A percentile compares a stretch with the other conserved stretches of the same genome.
phyloP scores from a whole-genome alignment of 2,329 filamentous ascomycete genomes.

The Penicillium sp. region DNA sequence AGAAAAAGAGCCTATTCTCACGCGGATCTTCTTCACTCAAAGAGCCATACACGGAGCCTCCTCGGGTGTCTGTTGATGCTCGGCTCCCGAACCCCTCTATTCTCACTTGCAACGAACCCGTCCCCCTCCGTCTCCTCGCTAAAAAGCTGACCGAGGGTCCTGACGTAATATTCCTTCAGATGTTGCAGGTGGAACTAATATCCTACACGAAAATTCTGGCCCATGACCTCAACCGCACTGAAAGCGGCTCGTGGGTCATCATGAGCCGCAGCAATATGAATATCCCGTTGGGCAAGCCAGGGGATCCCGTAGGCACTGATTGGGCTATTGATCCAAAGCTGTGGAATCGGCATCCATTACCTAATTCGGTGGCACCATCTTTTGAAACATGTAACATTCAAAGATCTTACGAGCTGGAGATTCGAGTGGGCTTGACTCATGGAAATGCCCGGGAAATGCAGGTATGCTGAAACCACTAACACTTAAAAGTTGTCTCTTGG shows the following conservation, averaged over 20 bases:
- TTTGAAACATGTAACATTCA: conserved; percentile 88
- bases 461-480: conserved; percentile 37
- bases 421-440: conserved; percentile 75
- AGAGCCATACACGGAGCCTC: conserved; percentile 36
- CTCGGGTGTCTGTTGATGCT: conserved; percentile 73
- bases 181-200: conserved; percentile 77
- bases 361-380: conserved; percentile 80
- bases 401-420: conserved; percentile 77
- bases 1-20: conserved; percentile 61
- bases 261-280: conserved; percentile 68
- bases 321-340: conserved; percentile 65
- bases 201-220: conserved; percentile 77
- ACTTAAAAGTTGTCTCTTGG: conserved; percentile 1
- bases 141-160: conserved; percentile 69
- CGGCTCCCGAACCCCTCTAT: conserved; percentile 83
- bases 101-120: conserved; percentile 80
- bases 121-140: conserved; percentile 76
- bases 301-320: conserved; percentile 62
- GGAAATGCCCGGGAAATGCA: conserved; percentile 45
- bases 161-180: conserved; percentile 71
- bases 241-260: conserved; percentile 73
- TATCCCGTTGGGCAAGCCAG: conserved; percentile 62
- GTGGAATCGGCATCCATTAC: conserved; percentile 71
- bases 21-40: conserved; percentile 30
- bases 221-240: conserved; percentile 68